Conservation (phyloP, 257 asterid genomes). For the Solanum lycopersicoides region DNA sequence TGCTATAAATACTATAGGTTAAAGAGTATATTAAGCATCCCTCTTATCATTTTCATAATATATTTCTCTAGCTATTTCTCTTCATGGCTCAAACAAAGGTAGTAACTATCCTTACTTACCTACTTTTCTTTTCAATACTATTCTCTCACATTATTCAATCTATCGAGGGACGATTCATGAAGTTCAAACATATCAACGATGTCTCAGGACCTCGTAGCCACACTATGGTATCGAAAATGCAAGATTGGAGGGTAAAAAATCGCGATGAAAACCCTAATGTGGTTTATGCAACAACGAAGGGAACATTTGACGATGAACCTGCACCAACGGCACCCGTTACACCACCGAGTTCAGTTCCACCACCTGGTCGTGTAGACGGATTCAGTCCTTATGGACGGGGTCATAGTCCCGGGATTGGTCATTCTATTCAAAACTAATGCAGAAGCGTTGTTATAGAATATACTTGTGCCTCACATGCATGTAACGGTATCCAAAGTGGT, state of each 20-base stretch:
- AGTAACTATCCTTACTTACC: constrained; percentile 7
- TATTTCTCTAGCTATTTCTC: background rate
- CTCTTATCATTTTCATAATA: background rate
- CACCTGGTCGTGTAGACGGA: constrained; percentile 32
- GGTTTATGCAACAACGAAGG: background rate
- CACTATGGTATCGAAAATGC: background rate
- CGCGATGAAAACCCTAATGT: background rate
- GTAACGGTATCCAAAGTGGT: background rate
- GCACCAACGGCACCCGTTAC: background rate
- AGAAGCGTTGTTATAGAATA: background rate
- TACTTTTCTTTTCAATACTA: constrained; percentile 19
- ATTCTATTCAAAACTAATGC: background rate
- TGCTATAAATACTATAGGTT: constrained; percentile 30
- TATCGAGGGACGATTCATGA: constrained; percentile 29
- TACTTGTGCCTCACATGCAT: background rate
- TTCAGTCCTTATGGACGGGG: background rate
- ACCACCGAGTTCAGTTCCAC: constrained; percentile 1
- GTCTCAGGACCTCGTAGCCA: background rate
- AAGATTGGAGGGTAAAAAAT: background rate
- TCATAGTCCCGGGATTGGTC: constrained; percentile 29
- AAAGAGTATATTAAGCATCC: constrained; percentile 14
- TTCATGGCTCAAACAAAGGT: constrained; percentile 25
- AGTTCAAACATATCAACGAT: background rate
- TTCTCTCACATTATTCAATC: constrained; percentile 20
- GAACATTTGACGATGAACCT: background rate